phyloP scores from a whole-genome alignment of 306 rosid species.

The Nissolia schottii region DNA sequence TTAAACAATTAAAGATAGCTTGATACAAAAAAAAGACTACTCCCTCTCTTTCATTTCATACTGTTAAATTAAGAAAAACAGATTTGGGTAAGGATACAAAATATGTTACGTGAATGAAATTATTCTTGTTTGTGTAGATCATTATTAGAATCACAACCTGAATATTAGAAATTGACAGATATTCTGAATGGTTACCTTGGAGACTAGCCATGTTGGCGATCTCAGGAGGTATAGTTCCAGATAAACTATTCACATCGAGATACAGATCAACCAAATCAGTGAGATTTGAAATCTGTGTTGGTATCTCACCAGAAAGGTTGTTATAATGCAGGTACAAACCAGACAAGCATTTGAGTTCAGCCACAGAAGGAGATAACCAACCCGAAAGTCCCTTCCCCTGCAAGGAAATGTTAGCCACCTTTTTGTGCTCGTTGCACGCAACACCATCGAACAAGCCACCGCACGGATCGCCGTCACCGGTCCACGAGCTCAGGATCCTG shows the following conservation, averaged over 20 bases:
- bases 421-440: conserved; percentile 67
- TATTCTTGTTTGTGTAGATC: too few relatives aligned
- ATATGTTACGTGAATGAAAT: too few relatives aligned
- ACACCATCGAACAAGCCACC: conserved; percentile 68
- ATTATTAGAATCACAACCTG: too few relatives aligned
- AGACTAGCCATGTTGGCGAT: conserved; percentile 66
- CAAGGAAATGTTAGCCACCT: conserved; percentile 77
- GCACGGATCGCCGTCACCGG: conserved; percentile 67
- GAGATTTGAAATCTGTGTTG: conserved; percentile 62
- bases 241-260: conserved; percentile 69
- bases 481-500: conserved; percentile 71
- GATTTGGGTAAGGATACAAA: too few relatives aligned
- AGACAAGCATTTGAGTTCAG: conserved; percentile 68
- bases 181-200: conserved; percentile 67
- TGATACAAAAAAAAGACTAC: not conserved
- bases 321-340: conserved; percentile 86
- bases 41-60: too few relatives aligned
- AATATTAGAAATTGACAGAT: too few relatives aligned
- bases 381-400: conserved; percentile 92
- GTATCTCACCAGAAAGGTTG: conserved; percentile 78
- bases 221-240: conserved; percentile 67
- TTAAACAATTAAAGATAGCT: not conserved
- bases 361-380: conserved; percentile 62
- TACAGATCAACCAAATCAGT: conserved; percentile 76
- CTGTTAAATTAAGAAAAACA: too few relatives aligned